phyloP scores from a whole-genome alignment of 1,139 yeast species.

The Keqinozyma sinolaborantium region DNA sequence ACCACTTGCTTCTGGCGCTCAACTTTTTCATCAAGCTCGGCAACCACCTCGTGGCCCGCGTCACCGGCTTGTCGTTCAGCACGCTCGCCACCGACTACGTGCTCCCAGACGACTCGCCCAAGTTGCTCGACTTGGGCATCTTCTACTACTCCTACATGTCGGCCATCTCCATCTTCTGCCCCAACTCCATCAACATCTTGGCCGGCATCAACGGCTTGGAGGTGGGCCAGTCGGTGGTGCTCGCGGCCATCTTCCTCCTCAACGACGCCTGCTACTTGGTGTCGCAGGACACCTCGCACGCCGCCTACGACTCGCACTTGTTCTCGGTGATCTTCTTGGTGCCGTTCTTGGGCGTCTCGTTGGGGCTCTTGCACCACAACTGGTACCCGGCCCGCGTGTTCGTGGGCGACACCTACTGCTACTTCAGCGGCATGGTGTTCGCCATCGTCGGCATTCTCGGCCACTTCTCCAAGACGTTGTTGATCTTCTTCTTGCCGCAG shows the following conservation, averaged over 20 bases:
- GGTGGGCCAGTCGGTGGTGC: conserved; percentile 87
- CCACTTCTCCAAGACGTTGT: conserved; percentile 89
- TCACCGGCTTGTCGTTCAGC: conserved; percentile 38
- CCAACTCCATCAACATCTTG: conserved; percentile 91
- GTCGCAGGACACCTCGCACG: conserved; percentile 34
- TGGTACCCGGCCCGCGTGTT: conserved; percentile 91
- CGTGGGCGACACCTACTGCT: conserved; percentile 98
- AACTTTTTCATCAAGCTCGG: conserved; percentile 23
- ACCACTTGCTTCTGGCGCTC: conserved; percentile 14
- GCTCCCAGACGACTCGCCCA: conserved; percentile 26
- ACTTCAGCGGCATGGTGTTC: conserved; percentile 97
- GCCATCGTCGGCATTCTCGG: conserved; percentile 96
- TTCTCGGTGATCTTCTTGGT: conserved; percentile 75
- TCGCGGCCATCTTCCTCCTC: conserved; percentile 64
- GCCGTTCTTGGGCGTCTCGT: conserved; percentile 84
- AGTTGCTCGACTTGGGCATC: conserved; percentile 70
- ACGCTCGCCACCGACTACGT: conserved; percentile 33
- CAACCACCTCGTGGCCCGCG: conserved; percentile 29
- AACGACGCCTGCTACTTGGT: conserved; percentile 76
- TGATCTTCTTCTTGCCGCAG: conserved; percentile 85
- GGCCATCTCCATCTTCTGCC: conserved; percentile 86
- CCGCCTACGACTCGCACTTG: conserved; percentile 79
- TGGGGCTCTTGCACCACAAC: conserved; percentile 73
- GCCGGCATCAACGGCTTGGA: conserved; percentile 97
- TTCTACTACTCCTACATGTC: conserved; percentile 89